Percentiles rank a stretch among this genome's conserved stretches.
Conservation (phyloP, 352 stramenopile species). For the Elongisporangium undulatum region DNA sequence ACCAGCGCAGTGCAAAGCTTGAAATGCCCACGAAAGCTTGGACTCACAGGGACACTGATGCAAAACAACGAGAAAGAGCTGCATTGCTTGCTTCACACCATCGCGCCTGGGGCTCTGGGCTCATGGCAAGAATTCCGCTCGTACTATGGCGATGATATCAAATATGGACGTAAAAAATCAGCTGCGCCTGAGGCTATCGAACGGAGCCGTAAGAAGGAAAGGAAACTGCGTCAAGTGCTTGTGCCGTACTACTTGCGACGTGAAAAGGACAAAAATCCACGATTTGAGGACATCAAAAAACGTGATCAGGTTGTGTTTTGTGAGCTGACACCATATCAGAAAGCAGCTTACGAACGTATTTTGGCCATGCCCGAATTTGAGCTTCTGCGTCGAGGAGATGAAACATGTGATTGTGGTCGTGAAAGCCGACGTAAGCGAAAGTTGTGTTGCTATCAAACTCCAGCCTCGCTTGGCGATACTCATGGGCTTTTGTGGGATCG, state of each 20-base stretch:
- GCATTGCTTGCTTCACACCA: constrained; percentile 71
- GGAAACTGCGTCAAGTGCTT: constrained; percentile 50
- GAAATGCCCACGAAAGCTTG: constrained; percentile 59
- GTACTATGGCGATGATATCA: constrained; percentile 81
- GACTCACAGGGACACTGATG: constrained; percentile 88
- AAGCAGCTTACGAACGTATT: constrained; percentile 64
- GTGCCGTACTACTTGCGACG: constrained; percentile 63
- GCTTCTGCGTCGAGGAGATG: constrained; percentile 53
- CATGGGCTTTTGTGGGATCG: constrained; percentile 54
- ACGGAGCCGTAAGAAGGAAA: constrained; percentile 64
- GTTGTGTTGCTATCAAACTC: constrained; percentile 57
- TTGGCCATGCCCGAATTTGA: constrained; percentile 72
- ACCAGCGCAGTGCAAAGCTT: constrained; percentile 68
- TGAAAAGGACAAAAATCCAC: constrained; percentile 70
- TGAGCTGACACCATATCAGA: constrained; percentile 65
- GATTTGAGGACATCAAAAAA: constrained; percentile 70
- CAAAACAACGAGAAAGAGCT: constrained; percentile 87
- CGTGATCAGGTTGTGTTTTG: constrained; percentile 79
- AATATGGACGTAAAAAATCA: constrained; percentile 80
- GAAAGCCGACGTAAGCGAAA: constrained; percentile 54
- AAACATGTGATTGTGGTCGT: constrained; percentile 60
- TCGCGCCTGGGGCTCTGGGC: constrained; percentile 58
- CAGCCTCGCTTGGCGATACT: constrained; percentile 9
- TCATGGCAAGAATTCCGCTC: constrained; percentile 64
- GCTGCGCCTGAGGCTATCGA: constrained; percentile 53